Evolutionary conservation across 768 basidiomycete species (phyloP), one percentile per base, ranked within the genome.

Genomic region (Amanita phalloides): DNA sequence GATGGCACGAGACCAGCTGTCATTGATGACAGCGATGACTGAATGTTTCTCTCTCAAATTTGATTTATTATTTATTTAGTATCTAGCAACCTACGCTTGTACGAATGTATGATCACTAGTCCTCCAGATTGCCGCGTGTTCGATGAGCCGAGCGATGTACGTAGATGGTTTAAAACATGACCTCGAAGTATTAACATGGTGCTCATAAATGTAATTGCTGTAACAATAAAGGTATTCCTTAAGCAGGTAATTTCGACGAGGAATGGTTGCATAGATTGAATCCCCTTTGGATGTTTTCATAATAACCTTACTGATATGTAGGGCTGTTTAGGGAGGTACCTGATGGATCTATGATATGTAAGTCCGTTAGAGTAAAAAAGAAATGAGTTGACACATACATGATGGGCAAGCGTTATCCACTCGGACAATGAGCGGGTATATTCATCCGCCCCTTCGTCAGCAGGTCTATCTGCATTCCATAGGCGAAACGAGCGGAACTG

Each of bases 381-480:
- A 4, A 4, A 3, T 6, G 32, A 4, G 4, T 13, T 35, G n/a
- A 38, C 5, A 61, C 73, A 5, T 54, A 88, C 89, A 72, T 84
- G 77, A 21, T 72, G 66, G 11, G 84, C 75, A 25, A 90, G 66
- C 20, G 56, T 68, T 36, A 78, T 78, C 88, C 90, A 91, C 61
- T 91, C 89, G 0, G 66, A 71, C 55, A 91, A 60, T 2, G 82
- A 68, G 13, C 85, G 72, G 43, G 75, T 63, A 62, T 90, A 91
- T 58, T 88, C 86, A 59, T 91, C 89, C 37, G 67, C 71, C 3
- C 74, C 77, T 48, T 80, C 81, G 54, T 90, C 82, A 1, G 86
- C 78, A 0, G 79, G 77, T 20, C 76, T 74, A 63, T 91, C 90
- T 3, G 83, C 75, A 53, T 81, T 72, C 89, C 89, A 91, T 21